Evolutionary conservation across 1,139 yeast species (phyloP).

Genomic region (Saccharomyces pastorianus): DNA sequence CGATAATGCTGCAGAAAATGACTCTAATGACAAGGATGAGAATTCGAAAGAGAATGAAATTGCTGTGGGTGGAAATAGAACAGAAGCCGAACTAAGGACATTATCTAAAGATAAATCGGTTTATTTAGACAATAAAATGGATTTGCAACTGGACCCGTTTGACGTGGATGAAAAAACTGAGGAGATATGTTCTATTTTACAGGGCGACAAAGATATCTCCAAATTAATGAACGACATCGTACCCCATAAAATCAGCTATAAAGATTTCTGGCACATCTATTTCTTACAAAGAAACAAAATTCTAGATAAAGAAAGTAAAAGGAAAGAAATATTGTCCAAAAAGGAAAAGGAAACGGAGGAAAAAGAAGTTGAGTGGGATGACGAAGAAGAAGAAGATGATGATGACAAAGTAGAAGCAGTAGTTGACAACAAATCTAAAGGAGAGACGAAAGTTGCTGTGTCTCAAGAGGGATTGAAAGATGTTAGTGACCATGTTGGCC

Average conservation of each 20-base stretch:
- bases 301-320: conserved; percentile 53
- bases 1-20: conserved; percentile 13
- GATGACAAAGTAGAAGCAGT: conserved; percentile 20
- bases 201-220: conserved; percentile 46
- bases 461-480: not conserved
- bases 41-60: conserved; percentile 4
- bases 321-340: conserved; percentile 47
- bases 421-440: not conserved
- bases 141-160: conserved; percentile 33
- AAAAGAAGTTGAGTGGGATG: conserved; percentile 27
- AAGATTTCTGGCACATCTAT: conserved; percentile 70
- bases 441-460: not conserved
- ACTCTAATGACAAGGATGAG: conserved; percentile 22
- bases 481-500: not conserved
- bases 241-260: conserved; percentile 52
- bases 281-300: conserved; percentile 50
- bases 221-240: conserved; percentile 58
- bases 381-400: conserved; percentile 28
- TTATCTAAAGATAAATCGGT: conserved; percentile 42
- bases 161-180: conserved; percentile 45
- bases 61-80: conserved; percentile 42
- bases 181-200: conserved; percentile 44
- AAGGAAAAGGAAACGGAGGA: conserved; percentile 13
- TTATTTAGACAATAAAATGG: conserved; percentile 35
- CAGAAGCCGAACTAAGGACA: conserved; percentile 51